Percentiles rank a stretch among this genome's conserved stretches.
Conservation (phyloP, 208 protist genomes). For the Trypanosoma caninum region DNA sequence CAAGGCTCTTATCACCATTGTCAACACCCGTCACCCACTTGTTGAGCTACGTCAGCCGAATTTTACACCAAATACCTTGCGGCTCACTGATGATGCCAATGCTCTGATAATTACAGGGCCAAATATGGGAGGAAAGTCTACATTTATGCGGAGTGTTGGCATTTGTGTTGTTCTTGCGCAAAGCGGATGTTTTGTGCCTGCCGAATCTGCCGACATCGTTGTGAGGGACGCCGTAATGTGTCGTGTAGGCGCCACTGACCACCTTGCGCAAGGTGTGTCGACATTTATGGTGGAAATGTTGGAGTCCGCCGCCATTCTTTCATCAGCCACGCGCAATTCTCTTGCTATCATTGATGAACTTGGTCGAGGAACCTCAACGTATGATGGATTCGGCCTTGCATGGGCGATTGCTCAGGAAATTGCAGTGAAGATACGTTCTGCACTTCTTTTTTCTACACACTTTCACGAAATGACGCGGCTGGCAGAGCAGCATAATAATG, state of each 20-base stretch:
- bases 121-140: conserved; percentile 99
- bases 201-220: conserved; percentile 71
- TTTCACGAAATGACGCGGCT: conserved; percentile 99
- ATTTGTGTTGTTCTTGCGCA: conserved; percentile 98
- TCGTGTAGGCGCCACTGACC: conserved; percentile 98
- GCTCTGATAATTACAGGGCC: conserved; percentile 90
- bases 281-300: conserved; percentile 99
- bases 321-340: conserved; percentile 91
- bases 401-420: conserved; percentile 98
- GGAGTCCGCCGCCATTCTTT: conserved; percentile 97
- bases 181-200: conserved; percentile 99
- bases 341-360: conserved; percentile 99
- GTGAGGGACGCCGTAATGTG: conserved; percentile 96
- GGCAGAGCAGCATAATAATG: conserved; percentile 34
- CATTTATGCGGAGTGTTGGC: conserved; percentile 97
- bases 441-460: conserved; percentile 99
- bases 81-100: conserved; percentile 76
- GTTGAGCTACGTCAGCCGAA: conserved; percentile 80
- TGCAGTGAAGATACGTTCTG: conserved; percentile 64
- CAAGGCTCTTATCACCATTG: conserved; percentile 48
- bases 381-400: conserved; percentile 99
- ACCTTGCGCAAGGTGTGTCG: conserved; percentile 91
- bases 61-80: conserved; percentile 77
- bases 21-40: conserved; percentile 81
- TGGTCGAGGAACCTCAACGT: conserved; percentile 98